Base-by-base conservation (phyloP, 179 eudicot species). In the Amaranthus tricolor region DNA sequence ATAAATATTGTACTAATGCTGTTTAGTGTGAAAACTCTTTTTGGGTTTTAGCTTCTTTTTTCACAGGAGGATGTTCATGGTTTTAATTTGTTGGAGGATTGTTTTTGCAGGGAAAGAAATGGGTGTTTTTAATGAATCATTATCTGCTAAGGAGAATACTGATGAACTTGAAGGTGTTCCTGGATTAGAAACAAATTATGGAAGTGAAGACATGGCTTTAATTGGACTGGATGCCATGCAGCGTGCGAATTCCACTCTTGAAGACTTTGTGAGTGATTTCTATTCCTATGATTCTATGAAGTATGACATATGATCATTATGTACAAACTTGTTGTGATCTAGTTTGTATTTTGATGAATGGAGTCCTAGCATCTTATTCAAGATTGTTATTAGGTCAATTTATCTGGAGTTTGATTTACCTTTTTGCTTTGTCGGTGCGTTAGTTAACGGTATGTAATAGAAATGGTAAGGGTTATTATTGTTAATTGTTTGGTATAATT, bases 211-310 rank as follows among this genome's bases (percentile, higher is more conserved):
- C 11, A 52, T 77, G 81, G 83, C 95, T 53, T 66, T 86, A 77
- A 85, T 95, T 85, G 94, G 97, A 71, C 64, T 93, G 64, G 92
- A 83, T 31, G 88, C 99, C 40, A 93, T 93, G 97, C 87, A 85
- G 70, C 83, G 96, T 59, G 96, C 99, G 17, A 95, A 91, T 88
- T 95, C 99, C 19, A 95, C 99, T 14, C 85, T 95, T 62, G 98
- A 91, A 83, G 99, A 95, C 81, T 95, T 95, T 80, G 99, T 95
- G 80, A 87, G 99, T 71, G 43, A 1, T 66, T 53, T 31, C 40
- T 31, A 31, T 31, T 31, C 40, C 11, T 5, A 10, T 19, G 52
- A n/a, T n/a, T 56, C 59, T 13, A 5, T 15, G n/a, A 24, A 54
- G 58, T 54, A 14, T 60, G 21, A 21, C 16, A 11, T 56, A 50